Conservation (phyloP, 495 filamentous ascomycete genomes). For the Penicillium diatomitis region DNA sequence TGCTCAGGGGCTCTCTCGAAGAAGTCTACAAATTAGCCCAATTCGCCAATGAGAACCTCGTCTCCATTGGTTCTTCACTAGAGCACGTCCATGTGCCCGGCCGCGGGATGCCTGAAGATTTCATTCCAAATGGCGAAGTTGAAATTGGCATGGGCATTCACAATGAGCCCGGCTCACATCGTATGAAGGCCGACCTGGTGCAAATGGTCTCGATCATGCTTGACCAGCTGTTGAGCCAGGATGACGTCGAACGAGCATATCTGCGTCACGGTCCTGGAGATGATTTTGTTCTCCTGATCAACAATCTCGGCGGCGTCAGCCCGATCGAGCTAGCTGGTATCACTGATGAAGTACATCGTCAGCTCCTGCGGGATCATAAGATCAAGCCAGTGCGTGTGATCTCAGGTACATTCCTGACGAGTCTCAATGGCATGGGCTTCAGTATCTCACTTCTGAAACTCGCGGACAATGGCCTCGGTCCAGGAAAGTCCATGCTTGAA, state of each 20-base stretch:
- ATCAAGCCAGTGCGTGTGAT: slow-evolving; percentile 62
- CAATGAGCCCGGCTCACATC: slow-evolving; percentile 82
- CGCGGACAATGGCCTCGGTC: slow-evolving; percentile 67
- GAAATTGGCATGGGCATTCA: slow-evolving; percentile 99
- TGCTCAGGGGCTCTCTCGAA: slow-evolving; percentile 37
- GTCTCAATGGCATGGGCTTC: slow-evolving; percentile 87
- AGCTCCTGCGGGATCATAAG: slow-evolving; percentile 58
- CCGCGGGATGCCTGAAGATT: slow-evolving; percentile 45
- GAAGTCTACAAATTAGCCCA: slow-evolving; percentile 66
- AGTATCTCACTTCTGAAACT: slow-evolving; percentile 78
- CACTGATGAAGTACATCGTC: slow-evolving; percentile 73
- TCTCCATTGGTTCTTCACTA: slow-evolving; percentile 78
- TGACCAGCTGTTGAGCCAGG: slow-evolving; percentile 64
- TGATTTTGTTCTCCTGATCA: slow-evolving; percentile 70
- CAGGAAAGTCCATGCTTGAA: slow-evolving; percentile 71
- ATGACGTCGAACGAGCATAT: slow-evolving; percentile 75
- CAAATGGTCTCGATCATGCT: slow-evolving; percentile 74
- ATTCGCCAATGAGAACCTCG: slow-evolving; percentile 64
- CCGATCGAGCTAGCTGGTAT: slow-evolving; percentile 84
- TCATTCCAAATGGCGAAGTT: slow-evolving; percentile 59
- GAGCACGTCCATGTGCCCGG: slow-evolving; percentile 92
- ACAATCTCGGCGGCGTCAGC: slow-evolving; percentile 91
- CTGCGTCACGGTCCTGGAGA: slow-evolving; percentile 53
- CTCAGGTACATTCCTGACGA: slow-evolving; percentile 62
- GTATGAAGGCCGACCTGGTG: slow-evolving; percentile 55